phyloP scores from a whole-genome alignment of 306 rosid species.

The Acmispon strigosus region DNA sequence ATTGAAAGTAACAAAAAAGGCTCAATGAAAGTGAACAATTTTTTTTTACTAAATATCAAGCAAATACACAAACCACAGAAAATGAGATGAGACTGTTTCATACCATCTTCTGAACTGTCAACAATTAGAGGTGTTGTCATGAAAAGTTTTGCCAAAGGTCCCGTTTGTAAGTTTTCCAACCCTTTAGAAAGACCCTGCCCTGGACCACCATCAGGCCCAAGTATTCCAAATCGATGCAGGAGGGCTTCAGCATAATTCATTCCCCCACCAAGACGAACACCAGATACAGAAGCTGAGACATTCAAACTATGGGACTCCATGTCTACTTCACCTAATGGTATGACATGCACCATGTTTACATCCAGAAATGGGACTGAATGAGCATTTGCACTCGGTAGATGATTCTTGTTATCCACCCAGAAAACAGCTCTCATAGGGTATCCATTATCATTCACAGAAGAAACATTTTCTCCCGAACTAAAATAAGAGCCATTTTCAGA shows the following conservation, averaged over 20 bases:
- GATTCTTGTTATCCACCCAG: conserved; percentile 63
- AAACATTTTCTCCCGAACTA: conserved; percentile 38
- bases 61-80: conserved; percentile 10
- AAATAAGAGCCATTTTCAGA: conserved; percentile 28
- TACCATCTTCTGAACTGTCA: conserved; percentile 53
- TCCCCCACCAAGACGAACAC: conserved; percentile 91
- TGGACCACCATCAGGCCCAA: conserved; percentile 88
- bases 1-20: background rate
- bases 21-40: background rate
- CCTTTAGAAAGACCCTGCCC: conserved; percentile 72
- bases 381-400: conserved; percentile 31
- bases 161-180: conserved; percentile 62
- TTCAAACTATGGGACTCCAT: conserved; percentile 67
- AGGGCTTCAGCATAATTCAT: conserved; percentile 87
- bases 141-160: conserved; percentile 71
- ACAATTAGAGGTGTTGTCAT: conserved; percentile 38
- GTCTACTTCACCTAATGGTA: conserved; percentile 68
- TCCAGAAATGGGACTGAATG: conserved; percentile 55
- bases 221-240: conserved; percentile 82
- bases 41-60: background rate
- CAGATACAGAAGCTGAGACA: conserved; percentile 73
- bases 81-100: conserved; percentile 15
- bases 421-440: conserved; percentile 71
- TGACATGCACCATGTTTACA: conserved; percentile 50
- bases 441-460: conserved; percentile 40